phyloP scores from a whole-genome alignment of 1,284 basidiomycete genomes.

The Thelephora terrestris region DNA sequence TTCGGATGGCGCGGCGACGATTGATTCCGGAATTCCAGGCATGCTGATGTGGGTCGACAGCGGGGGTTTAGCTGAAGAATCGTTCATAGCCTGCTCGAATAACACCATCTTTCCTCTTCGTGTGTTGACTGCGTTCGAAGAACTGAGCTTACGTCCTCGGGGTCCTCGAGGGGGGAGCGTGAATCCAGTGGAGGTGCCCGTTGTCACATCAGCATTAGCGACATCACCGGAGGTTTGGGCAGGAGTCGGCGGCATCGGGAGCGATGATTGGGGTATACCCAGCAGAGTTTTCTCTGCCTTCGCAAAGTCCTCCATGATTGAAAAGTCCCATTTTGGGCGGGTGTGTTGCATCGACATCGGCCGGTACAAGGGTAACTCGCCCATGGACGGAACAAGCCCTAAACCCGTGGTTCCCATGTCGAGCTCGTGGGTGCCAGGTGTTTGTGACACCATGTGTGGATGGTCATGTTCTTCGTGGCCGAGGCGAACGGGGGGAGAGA shows the following conservation, averaged over 20 bases:
- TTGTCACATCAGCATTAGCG: conserved; percentile 11
- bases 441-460: conserved; percentile 29
- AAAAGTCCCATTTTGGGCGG: conserved; percentile 57
- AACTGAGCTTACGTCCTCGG: conserved; percentile 76
- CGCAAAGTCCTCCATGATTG: conserved; percentile 74
- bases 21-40: conserved; percentile 7
- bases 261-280: conserved; percentile 31
- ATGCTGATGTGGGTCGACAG: conserved; percentile 12
- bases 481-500: conserved; percentile 23
- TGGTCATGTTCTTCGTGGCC: conserved; percentile 39
- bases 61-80: neutral
- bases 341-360: conserved; percentile 33
- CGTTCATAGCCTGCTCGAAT: conserved; percentile 50
- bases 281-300: conserved; percentile 55
- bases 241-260: conserved; percentile 17
- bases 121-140: conserved; percentile 60
- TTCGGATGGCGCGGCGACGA: neutral
- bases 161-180: conserved; percentile 28
- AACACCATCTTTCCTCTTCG: conserved; percentile 78
- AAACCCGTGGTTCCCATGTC: conserved; percentile 17
- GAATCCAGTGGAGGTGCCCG: conserved; percentile 4
- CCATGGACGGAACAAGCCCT: conserved; percentile 18
- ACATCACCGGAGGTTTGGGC: conserved; percentile 7
- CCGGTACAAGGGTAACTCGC: conserved; percentile 54
- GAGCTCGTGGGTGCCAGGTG: conserved; percentile 13